These are phyloP conservation scores for Amylocarpus encephaloides DNA, from an alignment of 2,329 filamentous ascomycete genomes.

Conservation along the genomic window DNA sequence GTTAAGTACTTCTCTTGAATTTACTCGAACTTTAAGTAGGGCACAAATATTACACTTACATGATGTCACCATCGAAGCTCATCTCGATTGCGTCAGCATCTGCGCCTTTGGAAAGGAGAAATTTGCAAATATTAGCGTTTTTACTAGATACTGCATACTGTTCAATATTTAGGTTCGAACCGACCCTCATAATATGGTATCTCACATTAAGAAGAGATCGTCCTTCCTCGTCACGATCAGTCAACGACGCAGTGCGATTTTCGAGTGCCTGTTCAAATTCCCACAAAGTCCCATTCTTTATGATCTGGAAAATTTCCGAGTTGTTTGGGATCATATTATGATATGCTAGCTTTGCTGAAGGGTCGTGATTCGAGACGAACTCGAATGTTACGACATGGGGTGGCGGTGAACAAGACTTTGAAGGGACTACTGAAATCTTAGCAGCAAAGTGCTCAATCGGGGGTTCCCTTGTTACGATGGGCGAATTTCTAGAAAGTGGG, in stretches of 20 bases:
- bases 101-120: constrained; percentile 9
- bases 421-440: constrained; percentile 6
- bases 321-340: constrained; percentile 14
- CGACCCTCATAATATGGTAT: background rate
- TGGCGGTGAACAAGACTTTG: background rate
- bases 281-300: constrained; percentile 1
- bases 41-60: no score
- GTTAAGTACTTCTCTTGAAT: background rate
- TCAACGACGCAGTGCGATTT: constrained; percentile 7
- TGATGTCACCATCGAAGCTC: background rate
- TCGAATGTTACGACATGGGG: constrained; percentile 10
- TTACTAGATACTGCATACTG: constrained; percentile 9
- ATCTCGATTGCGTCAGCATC: constrained; percentile 15
- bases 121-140: constrained; percentile 10
- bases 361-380: constrained; percentile 10
- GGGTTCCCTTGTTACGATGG: background rate
- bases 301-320: constrained; percentile 11
- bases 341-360: constrained; percentile 12
- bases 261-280: constrained; percentile 5
- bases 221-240: constrained; percentile 15
- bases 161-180: background rate
- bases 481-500: background rate
- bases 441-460: constrained; percentile 1
- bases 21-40: no score
- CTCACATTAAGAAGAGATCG: constrained; percentile 17